Base-by-base conservation (phyloP, 495 filamentous ascomycete genomes). In the Bryoglossum gracile region DNA sequence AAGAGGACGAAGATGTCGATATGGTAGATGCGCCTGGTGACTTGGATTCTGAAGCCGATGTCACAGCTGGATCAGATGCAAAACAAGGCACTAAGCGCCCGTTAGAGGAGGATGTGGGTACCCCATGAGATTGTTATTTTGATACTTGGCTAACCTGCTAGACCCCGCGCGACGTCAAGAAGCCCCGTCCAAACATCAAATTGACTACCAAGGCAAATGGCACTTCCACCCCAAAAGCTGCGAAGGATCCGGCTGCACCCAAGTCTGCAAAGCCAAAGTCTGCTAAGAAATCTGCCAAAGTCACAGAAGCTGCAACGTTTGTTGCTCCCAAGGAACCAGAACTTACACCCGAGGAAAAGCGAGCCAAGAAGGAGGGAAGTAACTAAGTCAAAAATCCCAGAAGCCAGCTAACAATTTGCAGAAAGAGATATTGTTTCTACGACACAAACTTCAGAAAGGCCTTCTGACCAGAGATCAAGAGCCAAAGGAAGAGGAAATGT, bases 401-500 rank as follows among this genome's bases (percentile, higher is more conserved):
- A n/a, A n/a, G 25, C 14, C 5, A 28, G 24, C 39, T 54, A 42
- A 51, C 13, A 30, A 18, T 32, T 19, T 16, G 72, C 55, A 79
- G 74, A 77, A 76, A 48, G 76, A 80, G 42, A 86, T 95, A 17
- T 68, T 94, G 3, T 94, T 87, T 67, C 73, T 91, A 33, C 83
- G 90, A 42, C 89, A 96, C 68, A 83, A 85, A 62, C 81, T 96
- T 17, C 90, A 96, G 62, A 89, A 90, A 61, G 90, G 87, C 0
- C 86, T 96, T 55, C 77, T 96, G 16, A 84, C 83, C 13, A 75
- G 84, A 14, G 88, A 94, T 49, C 76, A 81, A 43, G 75, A 79
- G 18, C 90, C 90, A 14, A 83, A 88, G 67, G 84, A 84, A 51
- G 83, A 88, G n/a, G 90, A 94, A 62, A 94, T 94, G 89, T 76